A percentile compares a stretch with the other conserved stretches of the same genome.
These are phyloP conservation scores for Orbilia brochopaga DNA, from an alignment of 2,329 filamentous ascomycete species.

Conservation along the genomic window DNA sequence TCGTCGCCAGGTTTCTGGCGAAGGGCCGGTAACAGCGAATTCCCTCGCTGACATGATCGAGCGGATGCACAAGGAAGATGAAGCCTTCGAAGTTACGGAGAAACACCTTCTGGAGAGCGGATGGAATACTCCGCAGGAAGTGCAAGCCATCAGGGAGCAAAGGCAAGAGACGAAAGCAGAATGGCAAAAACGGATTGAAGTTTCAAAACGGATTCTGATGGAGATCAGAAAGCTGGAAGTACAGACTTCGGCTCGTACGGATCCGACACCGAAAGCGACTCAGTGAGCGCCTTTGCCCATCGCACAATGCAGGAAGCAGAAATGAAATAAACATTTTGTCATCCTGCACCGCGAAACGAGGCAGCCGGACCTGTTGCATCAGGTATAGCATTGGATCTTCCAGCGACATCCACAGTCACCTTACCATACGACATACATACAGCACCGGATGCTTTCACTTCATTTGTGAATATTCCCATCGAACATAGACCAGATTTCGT, in stretches of 20 bases:
- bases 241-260: conserved; percentile 20
- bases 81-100: conserved; percentile 53
- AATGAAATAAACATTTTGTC: conserved; percentile 22
- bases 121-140: conserved; percentile 55
- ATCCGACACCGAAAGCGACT: conserved; percentile 13
- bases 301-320: conserved; percentile 19
- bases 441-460: conserved; percentile 47
- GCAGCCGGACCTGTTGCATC: not conserved
- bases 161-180: conserved; percentile 52
- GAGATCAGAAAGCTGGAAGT: conserved; percentile 51
- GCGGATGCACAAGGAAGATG: conserved; percentile 54
- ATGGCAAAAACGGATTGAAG: conserved; percentile 54
- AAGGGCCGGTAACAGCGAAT: conserved; percentile 53
- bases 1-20: conserved; percentile 40
- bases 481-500: conserved; percentile 28
- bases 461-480: conserved; percentile 33
- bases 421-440: conserved; percentile 30
- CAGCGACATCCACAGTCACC: conserved; percentile 10
- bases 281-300: conserved; percentile 19
- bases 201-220: conserved; percentile 54
- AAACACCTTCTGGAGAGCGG: conserved; percentile 53
- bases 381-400: conserved; percentile 9
- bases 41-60: conserved; percentile 55
- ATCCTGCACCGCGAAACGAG: conserved; percentile 8
- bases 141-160: conserved; percentile 53